Evolutionary conservation across 306 rosid species (phyloP), one percentile per base, ranked within the genome.

Genomic region (Abrus precatorius): DNA sequence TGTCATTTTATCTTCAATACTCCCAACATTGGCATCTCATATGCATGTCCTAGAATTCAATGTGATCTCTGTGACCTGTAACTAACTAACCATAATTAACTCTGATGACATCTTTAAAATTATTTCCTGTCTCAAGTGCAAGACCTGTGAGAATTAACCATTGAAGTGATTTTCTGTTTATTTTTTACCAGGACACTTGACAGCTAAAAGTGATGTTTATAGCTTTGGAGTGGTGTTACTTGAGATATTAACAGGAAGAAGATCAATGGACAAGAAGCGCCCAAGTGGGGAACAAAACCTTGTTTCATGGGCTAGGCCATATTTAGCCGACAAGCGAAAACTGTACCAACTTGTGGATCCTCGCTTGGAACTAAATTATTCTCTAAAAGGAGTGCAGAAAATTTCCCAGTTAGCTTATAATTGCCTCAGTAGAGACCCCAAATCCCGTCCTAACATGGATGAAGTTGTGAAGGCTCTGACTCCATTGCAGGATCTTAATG

Each of bases 221-320:
- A 93, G 97, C 94, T 90, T 95, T 27, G 99, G 99, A 11, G 99
- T 93, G 59, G 99, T 93, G 78, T 79, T 95, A 60, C 95, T 95
- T 53, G 95, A 95, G 91, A 93, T 95, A 71, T 83, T 93, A 76
- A 95, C 99, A 48, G 97, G 99, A 77, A 85, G 97, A 84, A 89
- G 99, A 89, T 95, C 99, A 28, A 93, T 91, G 97, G 97, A 95
- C 90, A 95, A 93, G 86, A 95, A 91, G 84, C 93, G 99, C 13
- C 95, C 99, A 0, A 91, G 97, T 8, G 94, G 97, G 54, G 95
- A 95, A 64, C 97, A 95, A 74, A 95, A 93, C 87, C 95, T 95
- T 6, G 99, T 91, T 69, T 76, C 97, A 63, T 93, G 99, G 99
- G 99, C 99, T 10, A 83, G 92, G 79, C 94, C 95, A 48, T 89